Evolutionary conservation across 2,329 filamentous ascomycete genomes (phyloP).

Genomic region (Fusarium sp.): DNA sequence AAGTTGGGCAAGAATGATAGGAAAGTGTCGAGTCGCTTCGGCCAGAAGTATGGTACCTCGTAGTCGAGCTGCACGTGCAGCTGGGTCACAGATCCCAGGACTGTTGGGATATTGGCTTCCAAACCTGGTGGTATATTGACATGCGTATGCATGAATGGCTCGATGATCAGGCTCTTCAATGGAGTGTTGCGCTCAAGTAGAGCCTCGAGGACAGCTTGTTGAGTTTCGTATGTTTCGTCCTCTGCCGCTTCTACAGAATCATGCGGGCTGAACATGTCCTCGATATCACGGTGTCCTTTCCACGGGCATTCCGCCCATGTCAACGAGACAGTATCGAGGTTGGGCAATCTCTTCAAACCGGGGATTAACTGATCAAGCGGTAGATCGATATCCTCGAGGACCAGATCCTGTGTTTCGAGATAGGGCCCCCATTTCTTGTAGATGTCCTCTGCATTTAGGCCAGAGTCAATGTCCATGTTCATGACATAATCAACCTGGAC

Average conservation of each 20-base stretch:
- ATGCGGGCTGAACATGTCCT: slow-evolving; percentile 28
- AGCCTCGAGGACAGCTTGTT: slow-evolving; percentile 39
- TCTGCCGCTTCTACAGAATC: slow-evolving; percentile 34
- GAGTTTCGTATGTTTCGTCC: slow-evolving; percentile 26
- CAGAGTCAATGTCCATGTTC: too few relatives aligned
- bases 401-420: slow-evolving; percentile 19
- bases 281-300: slow-evolving; percentile 11
- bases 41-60: slow-evolving; percentile 15
- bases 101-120: slow-evolving; percentile 12
- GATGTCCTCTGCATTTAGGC: slow-evolving; percentile 1
- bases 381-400: slow-evolving; percentile 6
- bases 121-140: slow-evolving; percentile 15
- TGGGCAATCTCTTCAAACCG: slow-evolving; percentile 32
- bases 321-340: slow-evolving; percentile 40
- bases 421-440: slow-evolving; percentile 14
- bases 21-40: slow-evolving; percentile 36
- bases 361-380: slow-evolving; percentile 26
- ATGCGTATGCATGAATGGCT: slow-evolving; percentile 30
- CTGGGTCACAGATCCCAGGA: slow-evolving; percentile 30
- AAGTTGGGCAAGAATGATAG: slow-evolving; percentile 41
- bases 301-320: slow-evolving; percentile 46
- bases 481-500: slow-evolving; percentile 12
- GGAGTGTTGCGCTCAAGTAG: slow-evolving; percentile 26
- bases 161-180: slow-evolving; percentile 38
- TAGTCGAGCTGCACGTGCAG: slow-evolving; percentile 24